Evolutionary conservation across 768 basidiomycete species (phyloP).

Genomic region (Amanita pseudoporphyria): DNA sequence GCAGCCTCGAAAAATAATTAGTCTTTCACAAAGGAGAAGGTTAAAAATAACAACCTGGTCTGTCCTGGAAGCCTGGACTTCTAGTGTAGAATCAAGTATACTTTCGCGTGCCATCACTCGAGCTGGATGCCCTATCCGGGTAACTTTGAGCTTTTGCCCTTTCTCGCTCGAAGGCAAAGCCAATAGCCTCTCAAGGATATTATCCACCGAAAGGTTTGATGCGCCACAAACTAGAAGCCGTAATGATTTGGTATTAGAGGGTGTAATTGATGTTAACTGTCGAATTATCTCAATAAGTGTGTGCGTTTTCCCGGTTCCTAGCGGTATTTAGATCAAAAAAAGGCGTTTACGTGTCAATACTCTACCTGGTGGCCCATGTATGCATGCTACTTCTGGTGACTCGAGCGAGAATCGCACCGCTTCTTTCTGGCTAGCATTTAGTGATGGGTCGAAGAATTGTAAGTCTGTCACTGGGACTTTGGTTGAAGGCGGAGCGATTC

Average conservation of each 20-base stretch:
- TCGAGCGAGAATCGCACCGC: constrained; percentile 80
- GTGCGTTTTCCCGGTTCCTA: constrained; percentile 91
- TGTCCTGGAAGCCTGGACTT: constrained; percentile 62
- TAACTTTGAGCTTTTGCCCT: constrained; percentile 48
- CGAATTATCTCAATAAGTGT: constrained; percentile 91
- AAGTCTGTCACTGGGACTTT: constrained; percentile 29
- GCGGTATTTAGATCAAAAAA: neutral
- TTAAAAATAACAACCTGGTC: constrained; percentile 43
- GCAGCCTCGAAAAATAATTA: constrained; percentile 42
- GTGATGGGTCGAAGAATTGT: constrained; percentile 59
- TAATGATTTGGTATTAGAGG: constrained; percentile 38
- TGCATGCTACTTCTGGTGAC: constrained; percentile 77
- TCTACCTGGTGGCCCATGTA: constrained; percentile 93
- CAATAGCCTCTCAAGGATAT: constrained; percentile 81
- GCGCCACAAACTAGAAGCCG: constrained; percentile 87
- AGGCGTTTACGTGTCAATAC: neutral
- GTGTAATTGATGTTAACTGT: constrained; percentile 51
- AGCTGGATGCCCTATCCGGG: constrained; percentile 94
- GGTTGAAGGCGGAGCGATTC: constrained; percentile 41
- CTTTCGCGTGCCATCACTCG: constrained; percentile 71
- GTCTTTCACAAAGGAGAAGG: neutral
- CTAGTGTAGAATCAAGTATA: constrained; percentile 58
- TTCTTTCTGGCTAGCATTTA: constrained; percentile 79
- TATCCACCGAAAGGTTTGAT: constrained; percentile 92
- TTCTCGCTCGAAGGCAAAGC: constrained; percentile 44